Evolutionary conservation across 140 eudicot species (phyloP), one percentile per base, ranked within the genome.

Genomic region (Oenanthe javanica): DNA sequence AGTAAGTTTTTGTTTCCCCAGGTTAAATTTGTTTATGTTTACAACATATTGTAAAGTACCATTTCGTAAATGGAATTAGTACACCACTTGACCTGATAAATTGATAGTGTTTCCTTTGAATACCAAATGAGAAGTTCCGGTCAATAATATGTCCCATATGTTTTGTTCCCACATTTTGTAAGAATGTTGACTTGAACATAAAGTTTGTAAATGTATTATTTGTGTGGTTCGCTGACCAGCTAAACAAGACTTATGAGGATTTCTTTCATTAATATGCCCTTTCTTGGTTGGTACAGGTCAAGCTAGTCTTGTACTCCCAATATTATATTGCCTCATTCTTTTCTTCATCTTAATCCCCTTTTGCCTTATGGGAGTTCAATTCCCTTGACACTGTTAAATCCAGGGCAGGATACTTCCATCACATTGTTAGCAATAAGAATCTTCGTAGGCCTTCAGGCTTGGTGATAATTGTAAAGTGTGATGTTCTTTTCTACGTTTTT

Each of bases 1-100:
- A 91, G 99, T 96, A 89, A 91, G 99, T 75, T 81, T 43, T 1
- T 77, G 78, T 72, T 79, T 40, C 63, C 70, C 40, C 7, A 12
- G 40, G 71, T 59, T 36, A 43, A 70, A 15, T 66, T 1, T 15
- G 9, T 48, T 12, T 21, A 25, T 75, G 63, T 75, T 45, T n/a
- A 47, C 4, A 76, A 15, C 11, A 4, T 31, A 13, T 66, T 66
- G 1, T 54, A 23, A 3, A 66, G 72, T 66, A 43, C 46, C 1
- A 4, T 43, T 43, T 4, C 1, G 46, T 1, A n/a, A 75, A 52
- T 48, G 45, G 13, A 75, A 11, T 72, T 7, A 21, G 40, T 10
- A 10, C 48, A 4, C 36, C 8, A 19, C 13, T 75, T n/a, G 25
- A 25, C 13, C 8, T 1, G 21, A 75, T n/a, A 46, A 74, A 46